phyloP scores from a whole-genome alignment of 2,329 filamentous ascomycete genomes.

The Fusarium proliferatum region DNA sequence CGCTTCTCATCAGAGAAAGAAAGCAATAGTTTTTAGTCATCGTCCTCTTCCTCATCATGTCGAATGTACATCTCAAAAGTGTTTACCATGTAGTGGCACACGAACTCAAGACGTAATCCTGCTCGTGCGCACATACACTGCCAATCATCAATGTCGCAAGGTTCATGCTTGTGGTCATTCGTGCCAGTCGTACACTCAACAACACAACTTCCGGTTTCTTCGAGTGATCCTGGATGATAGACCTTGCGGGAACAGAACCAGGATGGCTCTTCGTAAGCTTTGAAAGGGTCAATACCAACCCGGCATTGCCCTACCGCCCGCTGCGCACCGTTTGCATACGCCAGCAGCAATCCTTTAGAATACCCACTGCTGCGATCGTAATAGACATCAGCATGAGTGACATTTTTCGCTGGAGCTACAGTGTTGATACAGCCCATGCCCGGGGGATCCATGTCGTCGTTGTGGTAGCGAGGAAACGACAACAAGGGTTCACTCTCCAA shows the following conservation, averaged over 20 bases:
- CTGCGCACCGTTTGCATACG: neutral
- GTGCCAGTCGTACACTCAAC: neutral
- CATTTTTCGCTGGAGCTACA: neutral
- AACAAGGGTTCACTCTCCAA: neutral
- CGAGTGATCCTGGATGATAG: neutral
- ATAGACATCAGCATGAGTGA: neutral
- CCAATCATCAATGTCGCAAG: neutral
- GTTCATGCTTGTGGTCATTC: neutral
- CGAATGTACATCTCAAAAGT: neutral
- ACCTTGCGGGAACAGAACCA: neutral
- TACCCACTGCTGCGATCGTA: neutral
- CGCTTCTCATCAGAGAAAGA: neutral
- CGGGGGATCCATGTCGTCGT: neutral
- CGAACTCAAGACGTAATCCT: neutral
- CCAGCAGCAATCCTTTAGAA: neutral
- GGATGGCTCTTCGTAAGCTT: neutral
- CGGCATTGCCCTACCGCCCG: slow-evolving; percentile 1
- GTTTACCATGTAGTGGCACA: neutral
- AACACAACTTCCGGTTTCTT: neutral
- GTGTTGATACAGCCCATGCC: neutral
- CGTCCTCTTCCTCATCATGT: neutral
- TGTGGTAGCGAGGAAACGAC: neutral
- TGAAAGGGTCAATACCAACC: neutral
- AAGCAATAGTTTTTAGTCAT: neutral
- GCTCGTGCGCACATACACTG: neutral